Conservation (phyloP, 108 stramenopile species). For the Schizochytrium sp. region DNA sequence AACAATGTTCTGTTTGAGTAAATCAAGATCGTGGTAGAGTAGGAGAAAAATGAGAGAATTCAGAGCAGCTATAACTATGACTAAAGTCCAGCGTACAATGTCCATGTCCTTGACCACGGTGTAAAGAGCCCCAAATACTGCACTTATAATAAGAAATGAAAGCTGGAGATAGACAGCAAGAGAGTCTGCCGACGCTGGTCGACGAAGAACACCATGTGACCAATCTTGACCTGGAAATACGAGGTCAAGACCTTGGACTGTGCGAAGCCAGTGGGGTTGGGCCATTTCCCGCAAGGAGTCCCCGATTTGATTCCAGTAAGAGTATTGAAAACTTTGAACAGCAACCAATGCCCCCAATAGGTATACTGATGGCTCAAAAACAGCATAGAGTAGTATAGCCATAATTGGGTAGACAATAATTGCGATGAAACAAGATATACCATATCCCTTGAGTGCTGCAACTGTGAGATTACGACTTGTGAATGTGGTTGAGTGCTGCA, state of each 20-base stretch:
- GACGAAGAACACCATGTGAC: background rate
- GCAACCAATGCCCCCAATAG: background rate
- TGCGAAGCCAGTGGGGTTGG: slow-evolving; percentile 30
- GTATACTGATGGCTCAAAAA: background rate
- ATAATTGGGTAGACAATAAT: background rate
- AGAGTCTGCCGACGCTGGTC: background rate
- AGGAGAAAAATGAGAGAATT: background rate
- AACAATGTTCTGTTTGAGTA: background rate
- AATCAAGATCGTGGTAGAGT: background rate
- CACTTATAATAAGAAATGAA: background rate
- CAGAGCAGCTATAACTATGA: background rate
- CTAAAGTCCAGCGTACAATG: background rate
- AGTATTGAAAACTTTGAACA: background rate
- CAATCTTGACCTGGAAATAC: background rate
- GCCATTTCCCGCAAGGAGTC: slow-evolving; percentile 27
- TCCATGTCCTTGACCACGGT: background rate
- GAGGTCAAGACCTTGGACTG: slow-evolving; percentile 15
- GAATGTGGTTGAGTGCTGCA: background rate
- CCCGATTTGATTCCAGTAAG: background rate
- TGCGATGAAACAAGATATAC: background rate
- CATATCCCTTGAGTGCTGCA: background rate
- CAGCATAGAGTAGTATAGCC: background rate
- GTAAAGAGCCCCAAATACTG: background rate
- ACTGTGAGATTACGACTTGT: background rate
- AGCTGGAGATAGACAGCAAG: background rate